These are phyloP conservation scores for Ilyonectria robusta DNA, from an alignment of 2,329 filamentous ascomycete species.

Conservation along the genomic window DNA sequence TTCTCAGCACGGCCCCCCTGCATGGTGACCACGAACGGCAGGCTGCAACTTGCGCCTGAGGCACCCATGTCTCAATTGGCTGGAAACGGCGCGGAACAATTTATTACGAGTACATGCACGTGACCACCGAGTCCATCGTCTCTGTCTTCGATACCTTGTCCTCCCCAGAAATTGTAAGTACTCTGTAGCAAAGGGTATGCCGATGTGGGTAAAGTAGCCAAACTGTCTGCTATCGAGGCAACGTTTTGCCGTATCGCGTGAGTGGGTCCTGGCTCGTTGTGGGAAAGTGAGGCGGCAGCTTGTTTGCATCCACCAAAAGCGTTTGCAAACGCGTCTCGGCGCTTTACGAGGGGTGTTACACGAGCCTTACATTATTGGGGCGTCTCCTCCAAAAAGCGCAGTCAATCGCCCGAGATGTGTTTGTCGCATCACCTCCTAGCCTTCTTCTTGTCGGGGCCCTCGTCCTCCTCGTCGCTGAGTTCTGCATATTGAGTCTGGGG, in stretches of 20 bases:
- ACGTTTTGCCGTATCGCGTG: background rate
- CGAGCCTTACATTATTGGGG: conserved; percentile 25
- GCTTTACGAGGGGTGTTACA: conserved; percentile 25
- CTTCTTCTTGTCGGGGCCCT: conserved; percentile 77
- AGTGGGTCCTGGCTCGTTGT: conserved; percentile 2
- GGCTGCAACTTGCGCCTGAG: conserved; percentile 41
- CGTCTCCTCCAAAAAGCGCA: conserved; percentile 19
- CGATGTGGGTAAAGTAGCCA: background rate
- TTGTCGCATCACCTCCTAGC: conserved; percentile 62
- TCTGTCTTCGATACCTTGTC: background rate
- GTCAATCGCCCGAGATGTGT: conserved; percentile 23
- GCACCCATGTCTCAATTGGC: conserved; percentile 28
- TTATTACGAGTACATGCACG: conserved; percentile 38
- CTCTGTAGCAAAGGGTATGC: conserved; percentile 4
- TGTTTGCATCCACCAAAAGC: background rate
- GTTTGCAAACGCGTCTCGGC: conserved; percentile 5
- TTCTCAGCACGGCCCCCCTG: conserved; percentile 60
- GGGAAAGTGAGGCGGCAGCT: conserved; percentile 22
- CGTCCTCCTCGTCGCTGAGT: conserved; percentile 86
- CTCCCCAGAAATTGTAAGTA: background rate
- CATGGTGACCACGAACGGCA: conserved; percentile 47
- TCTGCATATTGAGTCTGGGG: conserved; percentile 94
- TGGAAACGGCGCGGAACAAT: conserved; percentile 7
- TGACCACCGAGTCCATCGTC: conserved; percentile 32
- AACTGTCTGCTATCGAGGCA: background rate